Percentiles rank a stretch among this genome's conserved stretches.
Conservation (phyloP, 495 filamentous ascomycete species). For the Penicillium odoratum region DNA sequence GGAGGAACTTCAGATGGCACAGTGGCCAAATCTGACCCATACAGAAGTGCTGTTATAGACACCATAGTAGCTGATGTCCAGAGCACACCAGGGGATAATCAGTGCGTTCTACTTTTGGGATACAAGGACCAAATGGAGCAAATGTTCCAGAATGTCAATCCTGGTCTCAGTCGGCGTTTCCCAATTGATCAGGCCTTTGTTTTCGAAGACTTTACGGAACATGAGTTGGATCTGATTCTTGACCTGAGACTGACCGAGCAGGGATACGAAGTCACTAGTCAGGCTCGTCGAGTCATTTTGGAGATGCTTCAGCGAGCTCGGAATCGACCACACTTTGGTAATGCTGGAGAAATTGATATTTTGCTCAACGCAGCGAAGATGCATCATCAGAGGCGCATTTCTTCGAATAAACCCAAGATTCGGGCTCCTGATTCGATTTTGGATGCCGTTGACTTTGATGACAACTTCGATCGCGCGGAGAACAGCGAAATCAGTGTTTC, state of each 20-base stretch:
- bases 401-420: slow-evolving; percentile 17
- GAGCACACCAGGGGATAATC: slow-evolving; percentile 71
- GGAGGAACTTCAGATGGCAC: slow-evolving; percentile 24
- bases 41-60: slow-evolving; percentile 65
- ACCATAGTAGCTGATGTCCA: slow-evolving; percentile 87
- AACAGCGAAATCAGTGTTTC: slow-evolving; percentile 50
- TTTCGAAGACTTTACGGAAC: slow-evolving; percentile 69
- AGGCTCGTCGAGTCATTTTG: slow-evolving; percentile 40
- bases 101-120: slow-evolving; percentile 74
- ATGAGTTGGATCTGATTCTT: slow-evolving; percentile 55
- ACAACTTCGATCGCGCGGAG: slow-evolving; percentile 58
- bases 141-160: slow-evolving; percentile 83
- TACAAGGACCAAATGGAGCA: slow-evolving; percentile 74
- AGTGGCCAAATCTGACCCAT: slow-evolving; percentile 48
- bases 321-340: slow-evolving; percentile 54
- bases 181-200: slow-evolving; percentile 61
- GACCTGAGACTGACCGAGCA: slow-evolving; percentile 54
- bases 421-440: slow-evolving; percentile 39
- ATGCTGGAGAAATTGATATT: slow-evolving; percentile 63
- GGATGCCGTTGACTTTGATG: slow-evolving; percentile 68
- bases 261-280: slow-evolving; percentile 41
- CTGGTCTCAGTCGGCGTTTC: slow-evolving; percentile 70
- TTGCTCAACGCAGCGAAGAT: slow-evolving; percentile 61
- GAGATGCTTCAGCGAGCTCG: slow-evolving; percentile 42
- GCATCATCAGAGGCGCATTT: slow-evolving; percentile 53